These are phyloP conservation scores for Blastobotrys ciferrii DNA, from an alignment of 1,139 yeast species.

Conservation along the genomic window DNA sequence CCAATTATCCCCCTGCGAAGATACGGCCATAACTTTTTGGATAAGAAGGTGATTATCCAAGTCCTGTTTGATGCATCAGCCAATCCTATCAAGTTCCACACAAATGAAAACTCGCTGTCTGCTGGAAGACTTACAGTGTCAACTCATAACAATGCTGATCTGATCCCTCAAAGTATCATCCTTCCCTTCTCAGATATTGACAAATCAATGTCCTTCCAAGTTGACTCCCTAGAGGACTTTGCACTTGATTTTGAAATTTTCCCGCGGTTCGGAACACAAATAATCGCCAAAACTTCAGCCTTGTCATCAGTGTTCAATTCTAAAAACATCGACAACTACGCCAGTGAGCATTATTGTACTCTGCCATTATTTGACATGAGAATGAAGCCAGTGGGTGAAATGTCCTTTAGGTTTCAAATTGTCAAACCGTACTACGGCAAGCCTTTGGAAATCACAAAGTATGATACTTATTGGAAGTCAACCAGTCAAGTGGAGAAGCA, in stretches of 20 bases:
- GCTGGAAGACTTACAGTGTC: constrained; percentile 71
- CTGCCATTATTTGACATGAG: constrained; percentile 82
- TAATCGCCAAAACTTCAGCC: constrained; percentile 86
- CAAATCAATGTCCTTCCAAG: constrained; percentile 77
- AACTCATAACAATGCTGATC: constrained; percentile 53
- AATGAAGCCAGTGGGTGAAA: constrained; percentile 76
- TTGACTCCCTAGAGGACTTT: constrained; percentile 75
- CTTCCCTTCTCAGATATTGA: constrained; percentile 76
- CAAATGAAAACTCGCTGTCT: constrained; percentile 38
- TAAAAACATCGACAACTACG: constrained; percentile 29
- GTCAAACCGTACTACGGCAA: constrained; percentile 87
- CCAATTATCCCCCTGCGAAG: constrained; percentile 91
- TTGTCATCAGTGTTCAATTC: constrained; percentile 50
- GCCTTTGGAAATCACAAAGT: constrained; percentile 84
- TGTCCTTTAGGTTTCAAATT: constrained; percentile 74
- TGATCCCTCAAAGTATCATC: constrained; percentile 79
- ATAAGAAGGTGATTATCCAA: constrained; percentile 74
- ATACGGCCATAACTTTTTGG: constrained; percentile 93
- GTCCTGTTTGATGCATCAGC: constrained; percentile 61
- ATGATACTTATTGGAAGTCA: constrained; percentile 96
- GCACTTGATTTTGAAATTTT: constrained; percentile 85
- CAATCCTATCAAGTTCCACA: constrained; percentile 36
- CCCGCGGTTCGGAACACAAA: constrained; percentile 90
- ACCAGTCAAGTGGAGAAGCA: constrained; percentile 49
- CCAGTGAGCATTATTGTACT: constrained; percentile 40